Evolutionary conservation across 108 stramenopile species (phyloP), one percentile per base, ranked within the genome.

Genomic region (Conticribra weissflogii): DNA sequence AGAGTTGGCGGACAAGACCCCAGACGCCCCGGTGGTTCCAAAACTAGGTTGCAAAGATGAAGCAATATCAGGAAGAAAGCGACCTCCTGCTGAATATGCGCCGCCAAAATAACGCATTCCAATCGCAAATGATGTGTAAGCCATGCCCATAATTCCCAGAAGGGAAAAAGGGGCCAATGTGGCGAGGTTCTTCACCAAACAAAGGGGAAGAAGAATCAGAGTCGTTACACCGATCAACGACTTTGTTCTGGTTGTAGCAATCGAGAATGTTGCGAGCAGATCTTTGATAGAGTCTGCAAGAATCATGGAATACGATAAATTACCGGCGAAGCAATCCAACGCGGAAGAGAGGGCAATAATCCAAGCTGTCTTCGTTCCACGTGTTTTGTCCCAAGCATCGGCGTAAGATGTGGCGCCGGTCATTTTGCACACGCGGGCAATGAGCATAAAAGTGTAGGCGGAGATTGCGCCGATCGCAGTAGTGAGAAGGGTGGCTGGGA

Each of bases 241-340:
- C 48, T 76, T 81, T 29, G 84, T 84, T 9, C 91, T 81, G 24
- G 87, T 81, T 2, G 83, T 68, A 23, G 72, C 65, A 63, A 94
- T 72, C n/a, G 91, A 94, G 63, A 79, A 81, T 9, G 85, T 88
- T 23, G 83, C 55, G 30, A 90, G 74, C n/a, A 98, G 74, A 45
- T 81, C 74, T n/a, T 78, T 78, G 64, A 89, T 84, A 15, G 91
- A 93, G 72, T 98, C 97, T 29, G 94, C 98, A 47, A 98, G 87
- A 85, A 98, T 98, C 88, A 98, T 95, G 54, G 87, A 87, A 74
- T 97, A 98, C 7, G 93, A 87, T 46, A 97, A 34, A 75, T 85
- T 96, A 36, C 91, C 97, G 14, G 74, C 70, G 79, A 94, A 85
- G 44, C 92, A 94, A 63, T 96, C 95, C 63, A 96, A 87, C 1